These are phyloP conservation scores for Saccharomyces hybrid DNA, from an alignment of 1,139 yeast genomes.

Conservation along the genomic window DNA sequence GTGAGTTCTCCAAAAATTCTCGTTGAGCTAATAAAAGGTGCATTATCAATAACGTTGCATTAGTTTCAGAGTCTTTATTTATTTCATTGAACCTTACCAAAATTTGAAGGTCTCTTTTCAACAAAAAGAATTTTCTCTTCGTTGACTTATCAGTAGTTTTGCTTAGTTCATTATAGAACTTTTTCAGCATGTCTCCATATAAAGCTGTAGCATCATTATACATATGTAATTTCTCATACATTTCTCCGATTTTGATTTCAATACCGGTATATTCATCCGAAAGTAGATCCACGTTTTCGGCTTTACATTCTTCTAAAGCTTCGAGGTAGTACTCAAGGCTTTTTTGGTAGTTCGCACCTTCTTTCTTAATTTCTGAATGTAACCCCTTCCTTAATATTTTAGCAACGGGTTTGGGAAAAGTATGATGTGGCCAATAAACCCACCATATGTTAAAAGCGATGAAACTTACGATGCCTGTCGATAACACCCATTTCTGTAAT, in stretches of 20 bases:
- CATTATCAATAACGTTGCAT: slow-evolving; percentile 51
- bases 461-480: slow-evolving; percentile 13
- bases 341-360: slow-evolving; percentile 47
- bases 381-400: slow-evolving; percentile 55
- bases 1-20: slow-evolving; percentile 38
- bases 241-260: slow-evolving; percentile 77
- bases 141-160: slow-evolving; percentile 31
- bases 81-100: slow-evolving; percentile 57
- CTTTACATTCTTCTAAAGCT: slow-evolving; percentile 41
- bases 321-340: slow-evolving; percentile 65
- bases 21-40: slow-evolving; percentile 60
- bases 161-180: slow-evolving; percentile 47
- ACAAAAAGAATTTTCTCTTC: slow-evolving; percentile 43
- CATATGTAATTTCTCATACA: slow-evolving; percentile 64
- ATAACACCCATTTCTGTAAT: background rate
- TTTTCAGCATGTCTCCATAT: slow-evolving; percentile 57
- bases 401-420: slow-evolving; percentile 57
- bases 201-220: slow-evolving; percentile 53
- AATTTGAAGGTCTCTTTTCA: slow-evolving; percentile 64
- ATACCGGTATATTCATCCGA: slow-evolving; percentile 77
- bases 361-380: slow-evolving; percentile 74
- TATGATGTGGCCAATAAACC: slow-evolving; percentile 54
- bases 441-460: slow-evolving; percentile 39
- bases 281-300: slow-evolving; percentile 45
- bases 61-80: slow-evolving; percentile 43